Conservation (phyloP, 495 filamentous ascomycete genomes). For the Neurospora sp. region DNA sequence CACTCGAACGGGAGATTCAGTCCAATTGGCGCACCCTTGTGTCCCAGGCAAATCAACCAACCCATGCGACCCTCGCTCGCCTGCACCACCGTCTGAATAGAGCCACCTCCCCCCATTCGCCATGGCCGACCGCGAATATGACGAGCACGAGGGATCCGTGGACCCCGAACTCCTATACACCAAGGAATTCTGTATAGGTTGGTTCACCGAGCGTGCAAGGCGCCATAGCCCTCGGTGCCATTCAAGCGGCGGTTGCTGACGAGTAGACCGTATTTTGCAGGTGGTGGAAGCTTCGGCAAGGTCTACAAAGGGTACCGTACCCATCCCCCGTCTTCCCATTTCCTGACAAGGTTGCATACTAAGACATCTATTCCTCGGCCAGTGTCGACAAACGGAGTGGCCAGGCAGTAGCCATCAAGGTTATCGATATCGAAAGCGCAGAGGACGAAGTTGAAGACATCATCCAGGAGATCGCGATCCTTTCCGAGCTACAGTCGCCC, state of each 20-base stretch:
- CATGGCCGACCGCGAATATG: slow-evolving; percentile 34
- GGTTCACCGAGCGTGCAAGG: slow-evolving; percentile 15
- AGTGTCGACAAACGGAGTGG: slow-evolving; percentile 80
- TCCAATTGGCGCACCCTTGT: background rate
- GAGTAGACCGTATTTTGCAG: slow-evolving; percentile 18
- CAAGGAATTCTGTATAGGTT: slow-evolving; percentile 90
- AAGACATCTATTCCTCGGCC: too few relatives aligned
- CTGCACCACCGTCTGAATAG: background rate
- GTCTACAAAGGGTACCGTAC: slow-evolving; percentile 80
- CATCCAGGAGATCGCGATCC: slow-evolving; percentile 92
- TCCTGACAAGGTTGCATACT: background rate
- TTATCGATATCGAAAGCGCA: slow-evolving; percentile 96
- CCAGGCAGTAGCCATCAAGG: slow-evolving; percentile 83
- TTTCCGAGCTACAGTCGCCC: slow-evolving; percentile 86
- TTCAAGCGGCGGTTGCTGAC: background rate
- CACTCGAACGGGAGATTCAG: background rate
- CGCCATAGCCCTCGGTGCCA: background rate
- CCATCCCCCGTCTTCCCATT: background rate
- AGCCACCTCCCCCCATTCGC: background rate
- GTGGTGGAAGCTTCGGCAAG: slow-evolving; percentile 87
- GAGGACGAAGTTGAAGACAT: slow-evolving; percentile 99
- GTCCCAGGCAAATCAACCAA: background rate
- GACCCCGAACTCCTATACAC: slow-evolving; percentile 86
- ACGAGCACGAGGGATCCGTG: slow-evolving; percentile 36
- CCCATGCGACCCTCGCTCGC: background rate